Evolutionary conservation across 169 alveolate genomes (phyloP).

Genomic region (Eimeria sp.): DNA sequence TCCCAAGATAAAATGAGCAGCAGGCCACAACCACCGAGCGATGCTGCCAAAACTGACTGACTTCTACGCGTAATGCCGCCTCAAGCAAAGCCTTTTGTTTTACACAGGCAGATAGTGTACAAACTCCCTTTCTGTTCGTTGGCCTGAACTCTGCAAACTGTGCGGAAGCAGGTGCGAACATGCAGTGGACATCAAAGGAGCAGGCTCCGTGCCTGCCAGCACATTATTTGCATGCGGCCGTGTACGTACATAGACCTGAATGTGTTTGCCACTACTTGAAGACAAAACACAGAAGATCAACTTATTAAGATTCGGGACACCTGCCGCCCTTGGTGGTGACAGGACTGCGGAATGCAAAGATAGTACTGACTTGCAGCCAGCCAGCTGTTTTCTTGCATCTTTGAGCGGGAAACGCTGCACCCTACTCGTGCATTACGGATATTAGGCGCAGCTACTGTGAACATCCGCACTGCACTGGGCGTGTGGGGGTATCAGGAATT

Average conservation of each 20-base stretch:
- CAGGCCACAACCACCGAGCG: slow-evolving; percentile 28
- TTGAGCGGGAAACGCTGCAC: neutral
- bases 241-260: neutral
- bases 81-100: neutral
- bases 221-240: slow-evolving; percentile 1
- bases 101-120: slow-evolving; percentile 2
- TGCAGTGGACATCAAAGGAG: neutral
- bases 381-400: neutral
- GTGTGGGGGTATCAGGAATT: neutral
- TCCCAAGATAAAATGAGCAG: slow-evolving; percentile 6
- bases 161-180: slow-evolving; percentile 20
- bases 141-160: neutral
- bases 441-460: neutral
- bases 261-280: neutral
- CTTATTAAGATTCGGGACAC: neutral
- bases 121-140: neutral
- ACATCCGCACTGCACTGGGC: neutral
- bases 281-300: neutral
- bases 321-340: neutral
- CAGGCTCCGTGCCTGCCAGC: slow-evolving; percentile 14
- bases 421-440: neutral
- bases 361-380: neutral
- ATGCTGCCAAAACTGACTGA: slow-evolving; percentile 15
- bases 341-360: neutral
- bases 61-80: neutral